Percentiles rank a stretch among this genome's conserved stretches.
phyloP scores from a whole-genome alignment of 352 stramenopile species.

The Phytophthora parvispora region DNA sequence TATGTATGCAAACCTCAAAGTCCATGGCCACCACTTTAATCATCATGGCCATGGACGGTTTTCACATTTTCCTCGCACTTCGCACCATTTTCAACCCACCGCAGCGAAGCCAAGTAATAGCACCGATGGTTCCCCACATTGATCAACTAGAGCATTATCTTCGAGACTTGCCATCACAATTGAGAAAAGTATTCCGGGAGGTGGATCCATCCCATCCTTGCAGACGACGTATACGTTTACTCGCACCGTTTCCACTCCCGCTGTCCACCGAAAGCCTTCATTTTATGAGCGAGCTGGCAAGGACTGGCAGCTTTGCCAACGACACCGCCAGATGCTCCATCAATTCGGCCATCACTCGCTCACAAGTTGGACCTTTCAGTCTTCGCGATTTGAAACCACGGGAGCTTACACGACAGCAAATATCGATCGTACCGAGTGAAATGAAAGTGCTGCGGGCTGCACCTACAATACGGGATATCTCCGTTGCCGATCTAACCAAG shows the following conservation, averaged over 20 bases:
- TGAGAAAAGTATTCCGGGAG: neutral
- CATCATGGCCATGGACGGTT: conserved; percentile 5
- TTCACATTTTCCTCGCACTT: conserved; percentile 5
- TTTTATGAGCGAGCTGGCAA: conserved; percentile 8
- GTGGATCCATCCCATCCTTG: neutral
- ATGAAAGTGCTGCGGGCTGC: neutral
- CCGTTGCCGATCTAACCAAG: neutral
- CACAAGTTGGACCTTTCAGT: neutral
- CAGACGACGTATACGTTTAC: neutral
- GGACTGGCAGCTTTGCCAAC: neutral
- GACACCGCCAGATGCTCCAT: neutral
- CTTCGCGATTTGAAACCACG: neutral
- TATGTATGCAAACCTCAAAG: conserved; percentile 18
- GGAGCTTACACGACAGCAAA: no score
- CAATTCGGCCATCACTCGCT: neutral
- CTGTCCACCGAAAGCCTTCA: conserved; percentile 2
- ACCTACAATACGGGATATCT: neutral
- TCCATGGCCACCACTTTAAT: conserved; percentile 1
- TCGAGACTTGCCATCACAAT: neutral
- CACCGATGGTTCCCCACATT: neutral
- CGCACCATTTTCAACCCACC: neutral
- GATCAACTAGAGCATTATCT: neutral
- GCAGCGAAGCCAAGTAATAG: neutral
- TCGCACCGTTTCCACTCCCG: conserved; percentile 10
- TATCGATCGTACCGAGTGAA: neutral